Percentiles rank a stretch among this genome's conserved stretches.
These are phyloP conservation scores for Populus pruinosa DNA, from an alignment of 345 rosid species.

Conservation along the genomic window DNA sequence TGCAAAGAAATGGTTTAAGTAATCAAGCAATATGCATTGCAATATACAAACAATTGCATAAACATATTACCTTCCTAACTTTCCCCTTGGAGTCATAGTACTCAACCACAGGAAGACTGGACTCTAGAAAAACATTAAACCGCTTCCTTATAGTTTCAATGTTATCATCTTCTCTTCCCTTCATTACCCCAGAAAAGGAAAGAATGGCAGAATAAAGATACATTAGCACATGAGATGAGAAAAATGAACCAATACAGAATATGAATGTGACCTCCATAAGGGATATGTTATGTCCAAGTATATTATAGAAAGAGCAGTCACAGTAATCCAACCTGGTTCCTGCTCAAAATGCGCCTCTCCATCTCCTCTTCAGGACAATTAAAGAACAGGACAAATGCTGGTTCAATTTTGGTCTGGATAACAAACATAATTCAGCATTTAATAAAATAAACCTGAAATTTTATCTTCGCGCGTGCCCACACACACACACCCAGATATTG, in stretches of 20 bases:
- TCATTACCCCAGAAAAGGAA: not conserved
- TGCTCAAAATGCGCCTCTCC: constrained; percentile 20
- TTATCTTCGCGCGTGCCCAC: not conserved
- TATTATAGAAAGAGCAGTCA: not conserved
- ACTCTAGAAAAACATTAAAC: constrained; percentile 25
- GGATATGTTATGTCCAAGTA: not conserved
- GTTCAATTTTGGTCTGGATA: constrained; percentile 47
- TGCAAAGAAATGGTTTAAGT: not conserved
- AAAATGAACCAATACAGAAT: not conserved
- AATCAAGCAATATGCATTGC: not conserved
- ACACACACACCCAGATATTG: not conserved
- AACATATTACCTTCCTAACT: constrained; percentile 23
- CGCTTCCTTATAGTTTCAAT: constrained; percentile 32
- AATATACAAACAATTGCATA: not conserved
- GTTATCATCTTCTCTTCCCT: constrained; percentile 31
- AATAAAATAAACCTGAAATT: not conserved
- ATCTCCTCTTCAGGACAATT: constrained; percentile 49
- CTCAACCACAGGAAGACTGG: constrained; percentile 29
- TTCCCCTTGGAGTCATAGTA: constrained; percentile 27
- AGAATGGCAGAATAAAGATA: not conserved
- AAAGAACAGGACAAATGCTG: constrained; percentile 47
- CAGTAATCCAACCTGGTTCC: constrained; percentile 19
- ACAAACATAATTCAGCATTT: not conserved
- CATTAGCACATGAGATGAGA: not conserved
- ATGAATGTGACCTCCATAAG: not conserved